Evolutionary conservation across 306 rosid genomes (phyloP).

Genomic region (Trichosanthes truncata): DNA sequence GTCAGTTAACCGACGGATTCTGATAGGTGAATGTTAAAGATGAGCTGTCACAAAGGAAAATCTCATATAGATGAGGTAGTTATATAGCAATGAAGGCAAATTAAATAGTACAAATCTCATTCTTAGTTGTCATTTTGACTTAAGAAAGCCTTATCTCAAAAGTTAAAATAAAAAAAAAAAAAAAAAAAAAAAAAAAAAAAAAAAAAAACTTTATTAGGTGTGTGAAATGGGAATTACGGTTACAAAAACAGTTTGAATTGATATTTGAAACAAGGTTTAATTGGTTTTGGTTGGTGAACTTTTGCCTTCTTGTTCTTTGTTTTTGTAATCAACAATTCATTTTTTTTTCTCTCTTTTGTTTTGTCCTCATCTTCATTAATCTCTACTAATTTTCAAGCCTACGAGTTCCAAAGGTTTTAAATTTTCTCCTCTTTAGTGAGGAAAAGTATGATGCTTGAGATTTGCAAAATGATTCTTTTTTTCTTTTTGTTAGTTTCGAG

Average conservation of each 20-base stretch:
- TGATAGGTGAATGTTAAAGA: neutral
- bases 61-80: neutral
- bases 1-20: neutral
- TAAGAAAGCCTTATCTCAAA: neutral
- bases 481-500: neutral
- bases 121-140: slow-evolving; percentile 1
- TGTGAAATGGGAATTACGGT: neutral
- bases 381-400: neutral
- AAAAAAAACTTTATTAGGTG: neutral
- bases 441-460: neutral
- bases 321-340: neutral
- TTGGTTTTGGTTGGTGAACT: neutral
- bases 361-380: neutral
- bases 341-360: neutral
- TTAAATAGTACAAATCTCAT: neutral
- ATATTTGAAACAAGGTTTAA: neutral
- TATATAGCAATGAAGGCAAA: neutral
- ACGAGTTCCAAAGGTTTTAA: neutral
- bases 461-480: neutral
- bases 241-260: neutral
- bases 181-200: no score
- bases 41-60: neutral
- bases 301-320: neutral
- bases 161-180: no score
- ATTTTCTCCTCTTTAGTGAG: neutral